These are phyloP conservation scores for Bromus sterilis DNA, from an alignment of 176 grass and related monocot genomes.

Conservation along the genomic window DNA sequence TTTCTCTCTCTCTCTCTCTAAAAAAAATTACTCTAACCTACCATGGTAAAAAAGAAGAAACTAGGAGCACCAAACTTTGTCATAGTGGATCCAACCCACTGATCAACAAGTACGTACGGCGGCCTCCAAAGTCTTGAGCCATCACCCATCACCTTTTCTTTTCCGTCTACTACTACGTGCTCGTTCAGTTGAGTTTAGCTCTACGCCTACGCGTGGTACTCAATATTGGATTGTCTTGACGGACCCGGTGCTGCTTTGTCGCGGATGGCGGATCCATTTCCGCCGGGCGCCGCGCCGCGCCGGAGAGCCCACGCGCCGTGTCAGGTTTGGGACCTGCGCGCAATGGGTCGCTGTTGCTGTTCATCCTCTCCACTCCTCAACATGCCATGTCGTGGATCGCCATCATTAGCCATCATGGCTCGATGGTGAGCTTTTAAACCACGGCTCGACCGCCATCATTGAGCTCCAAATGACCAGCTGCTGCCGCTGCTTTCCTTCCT, in stretches of 20 bases:
- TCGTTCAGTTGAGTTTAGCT: not conserved
- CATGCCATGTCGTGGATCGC: not conserved
- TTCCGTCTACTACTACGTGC: not conserved
- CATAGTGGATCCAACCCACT: not conserved
- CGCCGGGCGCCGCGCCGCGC: constrained; percentile 14
- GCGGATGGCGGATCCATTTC: not conserved
- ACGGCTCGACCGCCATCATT: constrained; percentile 4
- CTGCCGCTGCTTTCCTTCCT: not conserved
- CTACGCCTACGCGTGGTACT: not conserved
- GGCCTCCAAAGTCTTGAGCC: not conserved
- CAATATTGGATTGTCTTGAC: not conserved
- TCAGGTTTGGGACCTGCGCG: constrained; percentile 8
- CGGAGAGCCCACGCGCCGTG: not conserved
- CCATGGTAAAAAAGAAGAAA: not conserved
- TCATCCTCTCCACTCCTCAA: not conserved
- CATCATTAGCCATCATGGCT: not conserved
- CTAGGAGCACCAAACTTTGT: not conserved
- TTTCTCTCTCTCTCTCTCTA: no score
- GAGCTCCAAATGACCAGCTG: not conserved
- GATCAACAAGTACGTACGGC: not conserved
- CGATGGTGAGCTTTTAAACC: not conserved
- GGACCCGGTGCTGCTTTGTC: not conserved
- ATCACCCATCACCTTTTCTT: not conserved
- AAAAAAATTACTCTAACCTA: no score
- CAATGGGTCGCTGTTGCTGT: not conserved